Evolutionary conservation across 2,329 filamentous ascomycete species (phyloP), one percentile per base, ranked within the genome.

Genomic region (Claviceps pazoutovae): DNA sequence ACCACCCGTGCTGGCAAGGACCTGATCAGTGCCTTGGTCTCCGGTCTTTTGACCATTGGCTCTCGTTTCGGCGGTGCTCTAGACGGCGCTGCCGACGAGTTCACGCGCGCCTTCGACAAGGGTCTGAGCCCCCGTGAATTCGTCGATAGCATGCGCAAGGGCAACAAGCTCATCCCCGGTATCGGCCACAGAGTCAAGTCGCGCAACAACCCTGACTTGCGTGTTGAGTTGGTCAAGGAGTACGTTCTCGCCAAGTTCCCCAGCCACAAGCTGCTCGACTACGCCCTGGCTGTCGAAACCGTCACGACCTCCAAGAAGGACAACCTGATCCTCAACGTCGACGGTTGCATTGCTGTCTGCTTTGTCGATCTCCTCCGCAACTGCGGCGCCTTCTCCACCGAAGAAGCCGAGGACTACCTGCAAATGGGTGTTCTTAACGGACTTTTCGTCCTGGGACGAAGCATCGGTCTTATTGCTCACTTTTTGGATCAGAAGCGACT

Each of bases 261-360:
- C 62, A 90, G 75, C 75, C 88, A 87, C 80, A 97, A 97, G 82
- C 83, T 97, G 68, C 88, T 98, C 68, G 93, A 98, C 76, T 98
- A 96, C 71, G 93, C 93, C 60, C 82, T 98, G 66, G 93, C 93
- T 46, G 93, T 98, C 60, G 93, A 98, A 82, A 87, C 86, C 11
- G 93, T 98, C 58, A 98, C 93, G 52, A 98, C 93, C 49, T 96
- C 89, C 59, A 98, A 98, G 87, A 98, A 98, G 82, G 93, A 98
- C 76, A 98, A 97, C 80, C 82, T 98, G 61, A 98, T 98, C 64
- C 84, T 98, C 65, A 98, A 98, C 79, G 93, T 98, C 54, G 93
- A 97, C 68, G 93, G 93, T 64, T 95, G 88, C 71, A 86, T 98
- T 66, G 93, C 93, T 60, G 93, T 98, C 69, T 96, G 90, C 84